Evolutionary conservation across 495 filamentous ascomycete species (phyloP), one percentile per base, ranked within the genome.

Genomic region (Lindgomyces ingoldianus): DNA sequence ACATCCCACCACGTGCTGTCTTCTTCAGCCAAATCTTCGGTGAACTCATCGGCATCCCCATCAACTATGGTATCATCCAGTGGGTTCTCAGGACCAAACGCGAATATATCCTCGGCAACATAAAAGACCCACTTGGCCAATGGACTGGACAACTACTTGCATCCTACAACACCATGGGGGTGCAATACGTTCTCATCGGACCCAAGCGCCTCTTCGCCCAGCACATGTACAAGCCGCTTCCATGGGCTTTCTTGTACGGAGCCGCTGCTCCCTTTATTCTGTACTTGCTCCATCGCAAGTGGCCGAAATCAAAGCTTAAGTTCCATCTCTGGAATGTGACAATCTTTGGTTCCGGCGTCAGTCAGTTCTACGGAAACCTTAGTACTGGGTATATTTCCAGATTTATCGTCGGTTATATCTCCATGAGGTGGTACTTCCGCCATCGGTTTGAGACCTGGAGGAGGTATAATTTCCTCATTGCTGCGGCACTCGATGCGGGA

Each of bases 151-250:
- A 86, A 54, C 60, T 53, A 2, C 55, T 85, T 1, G 66, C 74
- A 1, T 68, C 61, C 19, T 81, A 74, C 22, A 76, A 84, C 49
- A 83, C 81, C 0, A 73, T 80, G 46, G 81, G 78, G 4, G 77
- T 81, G 2, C 81, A 84, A 70, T 86, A 84, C 52, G 83, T 83
- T 10, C 71, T 85, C 18, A 70, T 86, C 21, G 83, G 83, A 0
- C 82, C 82, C 4, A 78, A 76, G 42, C 74, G 76, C 42, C 77
- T 86, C 11, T 86, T 85, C 71, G 65, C 74, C 44, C 70, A 79
- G 60, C 65, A 75, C 9, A 77, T 83, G 58, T 83, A 81, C 74
- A 66, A 70, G 3, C 73, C 77, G 3, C 75, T 84, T n/a, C 82
- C 81, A 1, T 86, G 78, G 65, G 79, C 78, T 4, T 86, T 84